Percentiles rank a stretch among this genome's conserved stretches.
phyloP scores from a whole-genome alignment of 495 filamentous ascomycete species.

The Aspergillus kassunensis region DNA sequence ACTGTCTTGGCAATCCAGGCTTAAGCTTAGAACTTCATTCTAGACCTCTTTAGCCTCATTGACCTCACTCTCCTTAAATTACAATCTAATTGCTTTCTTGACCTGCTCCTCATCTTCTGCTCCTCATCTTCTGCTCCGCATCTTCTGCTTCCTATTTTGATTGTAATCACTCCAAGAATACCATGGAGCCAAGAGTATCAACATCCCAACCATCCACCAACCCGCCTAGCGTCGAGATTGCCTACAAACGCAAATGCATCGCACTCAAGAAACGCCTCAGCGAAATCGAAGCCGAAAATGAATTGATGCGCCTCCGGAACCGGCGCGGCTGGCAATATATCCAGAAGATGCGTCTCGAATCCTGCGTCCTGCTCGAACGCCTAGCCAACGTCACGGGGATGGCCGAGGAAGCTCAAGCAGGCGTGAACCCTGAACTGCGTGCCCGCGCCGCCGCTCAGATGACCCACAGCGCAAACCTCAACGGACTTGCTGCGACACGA shows the following conservation, averaged over 20 bases:
- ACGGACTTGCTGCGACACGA: slow-evolving; percentile 16
- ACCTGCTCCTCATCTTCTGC: not conserved
- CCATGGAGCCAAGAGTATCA: slow-evolving; percentile 17
- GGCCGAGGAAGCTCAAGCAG: slow-evolving; percentile 43
- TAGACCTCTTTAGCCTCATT: not conserved
- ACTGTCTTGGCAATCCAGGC: slow-evolving; percentile 8
- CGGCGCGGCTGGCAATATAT: slow-evolving; percentile 76
- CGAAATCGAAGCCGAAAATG: slow-evolving; percentile 87
- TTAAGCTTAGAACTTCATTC: slow-evolving; percentile 1
- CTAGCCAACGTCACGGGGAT: slow-evolving; percentile 80
- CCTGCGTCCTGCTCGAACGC: slow-evolving; percentile 86
- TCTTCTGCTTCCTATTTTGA: no score
- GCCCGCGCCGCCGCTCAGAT: slow-evolving; percentile 35
- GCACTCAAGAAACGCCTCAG: slow-evolving; percentile 84
- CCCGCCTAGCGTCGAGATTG: slow-evolving; percentile 90
- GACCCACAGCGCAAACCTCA: slow-evolving; percentile 24
- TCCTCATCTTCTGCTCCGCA: no score
- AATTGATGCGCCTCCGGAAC: slow-evolving; percentile 70
- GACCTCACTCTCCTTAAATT: not conserved
- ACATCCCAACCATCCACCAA: slow-evolving; percentile 31
- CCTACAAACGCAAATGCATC: slow-evolving; percentile 96
- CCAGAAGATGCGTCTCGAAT: slow-evolving; percentile 86
- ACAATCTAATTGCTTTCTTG: not conserved
- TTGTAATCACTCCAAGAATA: not conserved
- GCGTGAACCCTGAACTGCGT: slow-evolving; percentile 33